Evolutionary conservation across 2,329 filamentous ascomycete genomes (phyloP).

Genomic region (Clonostachys rosea): DNA sequence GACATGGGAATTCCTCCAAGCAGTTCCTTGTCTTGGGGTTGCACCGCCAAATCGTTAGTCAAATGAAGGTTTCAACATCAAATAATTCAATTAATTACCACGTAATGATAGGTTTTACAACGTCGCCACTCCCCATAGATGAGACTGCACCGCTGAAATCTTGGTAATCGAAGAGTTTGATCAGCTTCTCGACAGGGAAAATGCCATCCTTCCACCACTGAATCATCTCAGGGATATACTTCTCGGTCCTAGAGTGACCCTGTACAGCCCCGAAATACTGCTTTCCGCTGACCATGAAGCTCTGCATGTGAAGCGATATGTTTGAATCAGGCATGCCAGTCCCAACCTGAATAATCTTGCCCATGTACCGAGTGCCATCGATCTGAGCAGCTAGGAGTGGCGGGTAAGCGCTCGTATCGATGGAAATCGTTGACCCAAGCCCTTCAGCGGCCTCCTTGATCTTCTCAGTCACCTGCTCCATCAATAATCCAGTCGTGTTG

Average conservation of each 20-base stretch:
- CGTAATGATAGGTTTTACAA: conserved; percentile 23
- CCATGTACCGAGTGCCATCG: conserved; percentile 33
- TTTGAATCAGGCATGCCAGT: conserved; percentile 34
- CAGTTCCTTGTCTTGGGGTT: no score
- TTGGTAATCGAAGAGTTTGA: conserved; percentile 20
- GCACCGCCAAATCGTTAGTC: no score
- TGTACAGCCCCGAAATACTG: conserved; percentile 36
- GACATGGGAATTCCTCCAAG: no score
- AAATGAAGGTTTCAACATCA: no score
- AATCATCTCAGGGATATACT: conserved; percentile 25
- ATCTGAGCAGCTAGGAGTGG: conserved; percentile 33
- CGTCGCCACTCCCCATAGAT: conserved; percentile 17
- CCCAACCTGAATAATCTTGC: conserved; percentile 45
- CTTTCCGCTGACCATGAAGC: conserved; percentile 40
- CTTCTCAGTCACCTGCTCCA: conserved; percentile 14
- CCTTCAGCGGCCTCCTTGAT: conserved; percentile 34
- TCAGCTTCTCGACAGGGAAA: conserved; percentile 23
- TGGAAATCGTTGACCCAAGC: conserved; percentile 34
- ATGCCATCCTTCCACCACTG: conserved; percentile 20
- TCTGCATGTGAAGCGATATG: conserved; percentile 33
- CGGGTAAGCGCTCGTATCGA: conserved; percentile 43
- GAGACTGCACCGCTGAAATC: conserved; percentile 19
- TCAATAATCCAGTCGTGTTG: conserved; percentile 10
- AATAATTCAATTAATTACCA: conserved; percentile 9
- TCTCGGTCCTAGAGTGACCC: conserved; percentile 29